Evolutionary conservation across 306 rosid species (phyloP), one percentile per base, ranked within the genome.

Genomic region (Parietaria judaica): DNA sequence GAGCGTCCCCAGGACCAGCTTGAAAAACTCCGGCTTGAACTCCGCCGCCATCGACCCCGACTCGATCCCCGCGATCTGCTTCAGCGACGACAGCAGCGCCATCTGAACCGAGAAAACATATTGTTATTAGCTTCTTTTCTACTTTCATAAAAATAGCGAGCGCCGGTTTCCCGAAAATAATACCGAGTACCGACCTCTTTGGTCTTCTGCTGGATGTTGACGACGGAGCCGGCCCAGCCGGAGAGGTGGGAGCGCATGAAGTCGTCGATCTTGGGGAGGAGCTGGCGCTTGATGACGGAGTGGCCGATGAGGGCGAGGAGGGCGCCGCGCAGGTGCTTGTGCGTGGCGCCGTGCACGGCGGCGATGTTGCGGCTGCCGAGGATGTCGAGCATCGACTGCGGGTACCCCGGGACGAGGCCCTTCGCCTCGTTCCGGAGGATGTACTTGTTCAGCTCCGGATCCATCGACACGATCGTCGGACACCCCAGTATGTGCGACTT

Each of bases 351-450:
- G 77, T 94, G 89, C 67, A 88, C 95, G 67, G 99, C 99, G 44
- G 95, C 97, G 70, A 94, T 94, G 66, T 94, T 94, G 65, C 87
- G 76, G 71, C 81, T 84, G 17, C 99, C 99, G 46, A 94, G 76
- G 58, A 94, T 84, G 64, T 94, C 97, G 14, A 88, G 73, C 99
- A 94, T 94, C 65, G 99, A 94, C 56, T 82, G 85, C 4, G 99
- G 99, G 72, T 94, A 94, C 3, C 99, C 99, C 59, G 99, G 95
- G 73, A 94, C 90, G 36, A 94, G 89, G 11, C 99, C 99, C 69
- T 86, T 88, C 48, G 95, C 67, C 78, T 94, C 97, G 76, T 89
- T 94, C 97, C 86, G 78, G 31, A 94, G 71, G 55, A 94, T 85
- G 84, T 82, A 94, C 72, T 84, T 79, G 68, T 94, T 94, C 4